Evolutionary conservation across 352 stramenopile species (phyloP), one percentile per base, ranked within the genome.

Genomic region (Phytophthora macrochlamydospora): DNA sequence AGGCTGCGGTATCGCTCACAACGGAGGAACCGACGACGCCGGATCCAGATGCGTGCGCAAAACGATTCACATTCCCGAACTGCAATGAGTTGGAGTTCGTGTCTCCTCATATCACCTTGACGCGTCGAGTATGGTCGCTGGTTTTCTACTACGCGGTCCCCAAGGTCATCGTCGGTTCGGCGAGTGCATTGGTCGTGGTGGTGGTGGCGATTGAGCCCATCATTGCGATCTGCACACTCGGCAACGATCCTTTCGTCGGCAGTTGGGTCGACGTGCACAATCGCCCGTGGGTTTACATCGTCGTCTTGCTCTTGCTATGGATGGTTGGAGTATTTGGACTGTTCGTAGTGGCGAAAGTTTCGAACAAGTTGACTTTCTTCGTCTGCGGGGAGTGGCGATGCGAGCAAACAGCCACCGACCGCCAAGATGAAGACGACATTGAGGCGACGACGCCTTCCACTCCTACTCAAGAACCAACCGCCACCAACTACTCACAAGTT

Each of bases 211-310:
- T 57, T 11, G 48, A 57, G 30, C 48, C 57, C 7, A 5, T 29
- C 5, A 9, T 57, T 3, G 31, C 30, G 35, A 29, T 63, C 35
- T 48, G n/a, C 33, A 63, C 14, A 30, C 28, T 43, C 18, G 56
- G 45, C 24, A 40, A 31, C n/a, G 43, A 29, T 3, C 55, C 55
- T 12, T 55, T 53, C 24, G 37, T 55, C 31, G 44, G 38, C 24
- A 44, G 45, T 37, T 56, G 37, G 13, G 46, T 73, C 42, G 61
- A 44, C 7, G 69, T 62, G 18, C 11, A 55, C 2, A 30, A 65
- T 37, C 38, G 69, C 18, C 59, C 66, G 1, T 42, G 42, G 2
- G 44, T 33, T n/a, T 73, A 69, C 45, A 54, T 69, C n/a, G 50
- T 31, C 1, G 28, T 51, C 7, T 8, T 56, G 2, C n/a, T 59